Evolutionary conservation across 257 asterid species (phyloP).

Genomic region (Prunella vulgaris): DNA sequence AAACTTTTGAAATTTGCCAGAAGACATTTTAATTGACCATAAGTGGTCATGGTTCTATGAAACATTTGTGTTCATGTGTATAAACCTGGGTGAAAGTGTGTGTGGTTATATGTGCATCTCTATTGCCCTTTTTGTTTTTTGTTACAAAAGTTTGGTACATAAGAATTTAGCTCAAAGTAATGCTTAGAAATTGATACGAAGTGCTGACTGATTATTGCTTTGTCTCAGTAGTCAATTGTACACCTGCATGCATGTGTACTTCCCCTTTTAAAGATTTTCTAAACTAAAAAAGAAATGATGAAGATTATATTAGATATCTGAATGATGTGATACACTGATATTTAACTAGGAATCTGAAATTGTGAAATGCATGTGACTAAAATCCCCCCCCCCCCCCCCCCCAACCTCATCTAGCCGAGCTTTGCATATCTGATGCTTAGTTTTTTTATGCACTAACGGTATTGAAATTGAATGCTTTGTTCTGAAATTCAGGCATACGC

Average conservation of each 20-base stretch:
- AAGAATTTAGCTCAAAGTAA: not conserved
- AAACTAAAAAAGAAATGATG: not conserved
- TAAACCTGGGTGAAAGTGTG: not conserved
- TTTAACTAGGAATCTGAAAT: not conserved
- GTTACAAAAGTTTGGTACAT: not conserved
- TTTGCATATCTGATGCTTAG: not conserved
- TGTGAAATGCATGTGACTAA: not conserved
- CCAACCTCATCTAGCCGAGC: not conserved
- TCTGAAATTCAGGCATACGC: slow-evolving; percentile 58
- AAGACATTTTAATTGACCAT: not conserved
- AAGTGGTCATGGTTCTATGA: not conserved
- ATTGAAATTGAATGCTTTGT: slow-evolving; percentile 17
- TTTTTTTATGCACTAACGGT: not conserved
- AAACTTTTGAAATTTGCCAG: not conserved
- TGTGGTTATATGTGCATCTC: not conserved
- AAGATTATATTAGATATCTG: slow-evolving; percentile 6
- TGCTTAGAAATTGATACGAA: not conserved
- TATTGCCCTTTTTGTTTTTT: not conserved
- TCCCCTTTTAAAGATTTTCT: not conserved
- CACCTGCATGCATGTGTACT: not conserved
- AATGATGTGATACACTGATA: not conserved
- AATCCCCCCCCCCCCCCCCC: not conserved
- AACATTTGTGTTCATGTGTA: not conserved
- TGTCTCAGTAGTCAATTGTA: not conserved
- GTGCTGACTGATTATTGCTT: not conserved